Evolutionary conservation across 2,329 filamentous ascomycete genomes (phyloP), one percentile per base, ranked within the genome.

Genomic region (Talaromyces sp.): DNA sequence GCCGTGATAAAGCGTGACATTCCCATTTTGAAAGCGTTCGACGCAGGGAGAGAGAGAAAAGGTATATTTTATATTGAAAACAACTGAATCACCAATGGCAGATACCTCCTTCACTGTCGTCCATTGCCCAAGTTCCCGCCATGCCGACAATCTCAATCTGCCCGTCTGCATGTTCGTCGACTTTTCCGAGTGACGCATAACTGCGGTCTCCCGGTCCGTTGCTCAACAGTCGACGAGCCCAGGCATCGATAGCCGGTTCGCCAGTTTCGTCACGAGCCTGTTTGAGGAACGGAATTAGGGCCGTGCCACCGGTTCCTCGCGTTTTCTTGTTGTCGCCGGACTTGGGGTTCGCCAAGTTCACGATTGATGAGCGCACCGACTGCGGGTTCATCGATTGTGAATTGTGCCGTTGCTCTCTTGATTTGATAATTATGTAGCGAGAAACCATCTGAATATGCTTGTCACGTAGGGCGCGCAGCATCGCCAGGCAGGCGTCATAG

Each of bases 381-480:
- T 79, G 83, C 23, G 82, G 84, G 64, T 81, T 86, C 60, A 82
- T 80, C 34, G 86, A 87, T 52, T 86, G 83, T 63, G 85, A 85
- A 53, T 87, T 80, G 0, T 85, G 86, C 59, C 89, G 83, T 6
- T 87, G 85, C 75, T 94, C 89, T 28, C 90, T 87, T 1, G 91
- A 93, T 52, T 94, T 93, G 67, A 95, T 81, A 69, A 99, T 90
- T 75, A 99, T 96, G 79, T 98, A 99, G 47, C 95, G 89, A 4
- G 92, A 92, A 18, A 99, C 95, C 68, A 99, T 94, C 74, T 92
- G 90, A 69, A 99, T 96, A 75, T 99, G 95, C 75, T 93, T 96
- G 76, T 97, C 93, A 63, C 93, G 88, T 71, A 97, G 88, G 23
- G 84, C 81, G 10, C 87, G 86, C 51, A 97, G 81, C 76, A 92